Base-by-base conservation (phyloP, 192 early-diverging fungal genomes). In the Jimgerdemannia lactiflua region DNA sequence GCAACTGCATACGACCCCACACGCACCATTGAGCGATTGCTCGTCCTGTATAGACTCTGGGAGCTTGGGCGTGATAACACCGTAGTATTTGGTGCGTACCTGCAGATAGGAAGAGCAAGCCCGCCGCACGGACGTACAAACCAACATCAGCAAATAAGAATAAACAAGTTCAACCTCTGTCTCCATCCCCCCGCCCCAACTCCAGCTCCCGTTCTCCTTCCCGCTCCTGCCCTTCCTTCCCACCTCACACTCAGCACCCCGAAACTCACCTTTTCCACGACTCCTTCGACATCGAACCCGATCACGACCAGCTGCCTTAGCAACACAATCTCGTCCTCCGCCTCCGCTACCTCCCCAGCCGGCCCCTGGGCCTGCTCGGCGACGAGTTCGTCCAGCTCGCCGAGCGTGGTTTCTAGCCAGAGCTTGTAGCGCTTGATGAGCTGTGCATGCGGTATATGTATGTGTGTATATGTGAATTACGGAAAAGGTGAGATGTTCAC, bases 31-130 rank as follows among this genome's bases (percentile, higher is more conserved):
- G 3, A 90, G 74, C 11, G 84, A 63, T 10, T 84, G 77, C 41
- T 80, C 77, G 19, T 89, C 84, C 4, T 72, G 79, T 54, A 87
- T 81, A 2, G 81, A 67, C 8, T 70, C 67, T 3, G 89, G 89
- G 9, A 90, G 70, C 69, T 83, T 82, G 8, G 77, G 78, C 43
- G 79, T 71, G 67, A 90, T 90, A 8, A 77, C 43, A 19, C 29
- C 19, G 18, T 68, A 68, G 67, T 68, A 68, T 39, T 39, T 20
- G 67, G 67, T 18, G 14, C 64, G 64, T 19, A 65, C 64, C 64
- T 65, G 64, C 10, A 14, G n/a, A 14, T 64, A 64, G 11, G n/a
- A 64, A n/a, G 10, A n/a, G 14, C 19, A 65, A 19, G 14, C 14
- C 19, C 19, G 64, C 64, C 64, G 19, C 64, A 19, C 14, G 64